Base-by-base conservation (phyloP, 768 basidiomycete genomes). In the Clathrus columnatus region DNA sequence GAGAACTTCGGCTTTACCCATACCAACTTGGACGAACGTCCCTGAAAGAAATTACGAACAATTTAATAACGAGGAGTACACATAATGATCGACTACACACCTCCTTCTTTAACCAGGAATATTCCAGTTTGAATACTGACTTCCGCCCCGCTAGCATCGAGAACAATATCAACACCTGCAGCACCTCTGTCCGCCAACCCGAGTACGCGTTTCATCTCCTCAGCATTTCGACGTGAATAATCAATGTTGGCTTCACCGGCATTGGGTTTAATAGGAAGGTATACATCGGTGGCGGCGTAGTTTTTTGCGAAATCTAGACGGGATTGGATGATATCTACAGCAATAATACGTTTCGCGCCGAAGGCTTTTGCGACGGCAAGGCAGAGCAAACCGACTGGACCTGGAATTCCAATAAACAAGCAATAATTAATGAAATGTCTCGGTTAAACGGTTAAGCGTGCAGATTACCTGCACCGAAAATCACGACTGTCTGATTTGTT, bases 331-430 rank as follows among this genome's bases (percentile, higher is more conserved):
- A 91, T 85, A 65, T 93, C 93, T 58, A 95, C 79, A 3, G 85
- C 93, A 57, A 98, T 79, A 59, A 95, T 77, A 48, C 87, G 83
- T 42, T 78, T 75, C 1, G 92, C 95, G 30, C 92, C 93, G 47
- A 95, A 75, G 2, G 94, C 93, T 67, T 87, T 93, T 6, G 95
- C 94, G n/a, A 92, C 91, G 6, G 91, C 93, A 87, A 94, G 91
- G 65, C 87, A 89, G 20, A 96, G 79, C 26, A 75, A 72, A n/a
- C 86, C 85, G 54, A 87, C 82, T 1, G 93, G 94, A 1, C 93
- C 91, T 59, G 18, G 7, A n/a, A 46, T n/a, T 8, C 5, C 17
- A 30, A 7, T 26, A 50, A 36, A 14, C 11, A 32, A 32, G 11
- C n/a, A 36, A 2, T 36, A 14, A 8, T 3, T 2, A 14, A 4